Evolutionary conservation across 495 filamentous ascomycete genomes (phyloP).

Genomic region (Aspergillus sclerotiicarbonarius): DNA sequence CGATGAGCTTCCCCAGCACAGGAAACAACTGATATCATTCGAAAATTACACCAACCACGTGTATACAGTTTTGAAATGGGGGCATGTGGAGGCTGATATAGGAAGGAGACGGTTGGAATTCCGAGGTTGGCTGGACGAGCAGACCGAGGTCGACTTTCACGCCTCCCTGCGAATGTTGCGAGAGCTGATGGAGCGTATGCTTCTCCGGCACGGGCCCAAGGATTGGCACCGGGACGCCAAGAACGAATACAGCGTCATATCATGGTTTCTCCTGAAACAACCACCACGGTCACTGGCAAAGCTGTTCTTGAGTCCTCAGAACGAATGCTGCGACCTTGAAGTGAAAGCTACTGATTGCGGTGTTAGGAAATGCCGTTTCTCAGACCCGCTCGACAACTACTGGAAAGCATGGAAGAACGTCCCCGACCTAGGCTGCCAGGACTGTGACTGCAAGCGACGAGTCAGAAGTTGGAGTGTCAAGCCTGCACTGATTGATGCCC

Average conservation of each 20-base stretch:
- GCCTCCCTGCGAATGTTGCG: slow-evolving; percentile 31
- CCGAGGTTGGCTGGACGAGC: slow-evolving; percentile 22
- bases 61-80: slow-evolving; percentile 25
- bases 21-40: slow-evolving; percentile 13
- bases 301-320: slow-evolving; percentile 26
- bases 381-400: slow-evolving; percentile 30
- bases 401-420: slow-evolving; percentile 30
- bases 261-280: slow-evolving; percentile 32
- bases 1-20: slow-evolving; percentile 17
- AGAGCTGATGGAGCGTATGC: slow-evolving; percentile 29
- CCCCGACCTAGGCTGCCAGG: slow-evolving; percentile 22
- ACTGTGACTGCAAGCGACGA: slow-evolving; percentile 29
- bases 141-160: slow-evolving; percentile 29
- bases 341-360: slow-evolving; percentile 17
- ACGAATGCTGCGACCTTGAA: slow-evolving; percentile 28
- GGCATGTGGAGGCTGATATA: slow-evolving; percentile 26
- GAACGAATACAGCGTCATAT: slow-evolving; percentile 29
- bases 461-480: slow-evolving; percentile 30
- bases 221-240: slow-evolving; percentile 27
- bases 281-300: slow-evolving; percentile 24
- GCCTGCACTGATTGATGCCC: slow-evolving; percentile 27
- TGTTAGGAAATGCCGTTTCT: slow-evolving; percentile 22
- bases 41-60: slow-evolving; percentile 22
- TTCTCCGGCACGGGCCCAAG: slow-evolving; percentile 31
- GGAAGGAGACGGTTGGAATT: slow-evolving; percentile 25